These are phyloP conservation scores for Cenchrus purpureus DNA, from an alignment of 176 grass and related monocot genomes.

Conservation along the genomic window DNA sequence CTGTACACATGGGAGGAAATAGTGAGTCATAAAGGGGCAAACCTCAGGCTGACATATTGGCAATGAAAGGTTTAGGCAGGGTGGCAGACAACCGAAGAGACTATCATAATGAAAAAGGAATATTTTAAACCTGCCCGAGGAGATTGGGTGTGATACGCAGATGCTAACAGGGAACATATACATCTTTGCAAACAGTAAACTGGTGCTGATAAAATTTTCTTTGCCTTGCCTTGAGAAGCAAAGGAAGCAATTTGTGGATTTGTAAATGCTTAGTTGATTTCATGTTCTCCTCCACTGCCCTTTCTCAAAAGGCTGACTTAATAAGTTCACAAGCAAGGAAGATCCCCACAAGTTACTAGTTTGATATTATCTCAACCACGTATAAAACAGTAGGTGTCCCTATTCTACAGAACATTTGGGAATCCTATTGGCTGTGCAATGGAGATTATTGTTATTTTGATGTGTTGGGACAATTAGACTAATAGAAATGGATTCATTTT, in stretches of 20 bases:
- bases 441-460: no score
- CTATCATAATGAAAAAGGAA: neutral
- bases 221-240: neutral
- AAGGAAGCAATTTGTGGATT: neutral
- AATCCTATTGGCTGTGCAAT: no score
- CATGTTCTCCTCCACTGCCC: no score
- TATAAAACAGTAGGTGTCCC: no score
- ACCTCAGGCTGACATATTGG: neutral
- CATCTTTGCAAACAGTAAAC: neutral
- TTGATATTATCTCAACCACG: neutral
- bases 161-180: neutral
- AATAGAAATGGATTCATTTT: no score
- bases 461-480: no score
- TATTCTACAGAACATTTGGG: no score
- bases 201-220: neutral
- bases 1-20: constrained; percentile 42
- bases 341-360: no score
- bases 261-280: neutral
- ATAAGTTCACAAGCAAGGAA: neutral
- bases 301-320: no score
- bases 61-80: neutral
- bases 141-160: neutral
- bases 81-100: neutral
- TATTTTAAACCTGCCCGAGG: neutral
- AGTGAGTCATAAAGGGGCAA: neutral